Evolutionary conservation across 2,329 filamentous ascomycete species (phyloP).

Genomic region (Mycocentrospora acerina): DNA sequence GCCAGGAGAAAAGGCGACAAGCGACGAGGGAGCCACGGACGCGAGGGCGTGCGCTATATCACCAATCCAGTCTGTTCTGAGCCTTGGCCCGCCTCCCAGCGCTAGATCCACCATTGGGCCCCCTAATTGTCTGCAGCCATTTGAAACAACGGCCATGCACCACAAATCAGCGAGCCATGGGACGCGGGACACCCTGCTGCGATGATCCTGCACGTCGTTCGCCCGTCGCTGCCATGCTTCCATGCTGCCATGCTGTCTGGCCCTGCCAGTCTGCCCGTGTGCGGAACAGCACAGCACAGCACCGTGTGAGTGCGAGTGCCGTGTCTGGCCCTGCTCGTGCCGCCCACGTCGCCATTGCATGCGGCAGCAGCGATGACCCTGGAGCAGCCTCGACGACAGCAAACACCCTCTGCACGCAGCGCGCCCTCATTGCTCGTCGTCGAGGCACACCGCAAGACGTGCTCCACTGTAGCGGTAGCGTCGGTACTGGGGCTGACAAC

Average conservation of each 20-base stretch:
- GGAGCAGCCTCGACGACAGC: no score
- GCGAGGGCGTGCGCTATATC: slow-evolving; percentile 22
- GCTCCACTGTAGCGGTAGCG: slow-evolving; percentile 24
- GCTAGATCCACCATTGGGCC: background rate
- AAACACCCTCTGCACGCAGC: slow-evolving; percentile 10
- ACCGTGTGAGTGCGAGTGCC: no score
- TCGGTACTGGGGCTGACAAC: no score
- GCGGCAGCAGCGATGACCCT: no score
- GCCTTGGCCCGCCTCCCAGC: slow-evolving; percentile 9
- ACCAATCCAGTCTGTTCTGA: slow-evolving; percentile 14
- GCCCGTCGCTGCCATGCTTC: no score
- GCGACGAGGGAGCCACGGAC: slow-evolving; percentile 63
- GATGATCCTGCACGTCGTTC: no score
- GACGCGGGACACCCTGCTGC: no score
- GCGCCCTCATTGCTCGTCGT: slow-evolving; percentile 28
- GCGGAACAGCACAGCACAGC: slow-evolving; percentile 9
- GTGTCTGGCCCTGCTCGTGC: no score
- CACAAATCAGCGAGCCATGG: no score
- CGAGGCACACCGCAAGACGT: slow-evolving; percentile 27
- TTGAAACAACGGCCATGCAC: no score
- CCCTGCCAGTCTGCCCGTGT: background rate
- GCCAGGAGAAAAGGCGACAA: slow-evolving; percentile 36
- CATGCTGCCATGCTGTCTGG: slow-evolving; percentile 14
- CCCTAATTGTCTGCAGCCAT: background rate
- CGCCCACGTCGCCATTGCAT: no score